These are phyloP conservation scores for Pseudonitzschia multiseries DNA, from an alignment of 108 stramenopile genomes.

Conservation along the genomic window DNA sequence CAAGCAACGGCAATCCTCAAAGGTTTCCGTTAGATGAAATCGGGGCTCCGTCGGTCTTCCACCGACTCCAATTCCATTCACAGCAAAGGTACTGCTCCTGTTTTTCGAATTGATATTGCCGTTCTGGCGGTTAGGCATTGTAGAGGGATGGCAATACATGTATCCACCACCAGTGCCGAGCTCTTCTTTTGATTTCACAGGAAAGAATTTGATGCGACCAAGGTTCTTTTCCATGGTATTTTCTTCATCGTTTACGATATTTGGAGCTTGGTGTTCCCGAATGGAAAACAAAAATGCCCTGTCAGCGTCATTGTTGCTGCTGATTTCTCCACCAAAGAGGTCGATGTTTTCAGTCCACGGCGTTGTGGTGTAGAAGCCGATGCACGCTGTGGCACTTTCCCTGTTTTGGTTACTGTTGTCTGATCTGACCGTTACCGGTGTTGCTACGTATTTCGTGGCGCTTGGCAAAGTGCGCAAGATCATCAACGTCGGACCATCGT, in stretches of 20 bases:
- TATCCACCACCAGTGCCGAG: conserved; percentile 11
- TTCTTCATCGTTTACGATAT: background rate
- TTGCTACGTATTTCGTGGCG: background rate
- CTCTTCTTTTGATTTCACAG: conserved; percentile 22
- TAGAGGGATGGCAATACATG: conserved; percentile 54
- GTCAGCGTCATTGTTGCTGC: background rate
- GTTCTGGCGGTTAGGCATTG: background rate
- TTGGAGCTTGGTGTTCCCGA: background rate
- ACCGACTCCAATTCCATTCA: conserved; percentile 37
- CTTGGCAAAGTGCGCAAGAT: conserved; percentile 34
- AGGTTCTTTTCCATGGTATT: conserved; percentile 15
- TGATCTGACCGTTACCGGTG: background rate
- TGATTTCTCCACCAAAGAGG: background rate
- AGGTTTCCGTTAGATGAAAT: conserved; percentile 42
- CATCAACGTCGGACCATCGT: conserved; percentile 51
- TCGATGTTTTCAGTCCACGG: conserved; percentile 47
- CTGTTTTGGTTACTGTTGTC: background rate
- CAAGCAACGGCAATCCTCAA: conserved; percentile 46
- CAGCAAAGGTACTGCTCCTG: background rate
- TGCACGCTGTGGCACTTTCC: conserved; percentile 17
- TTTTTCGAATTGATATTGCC: background rate
- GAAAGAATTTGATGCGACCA: conserved; percentile 43
- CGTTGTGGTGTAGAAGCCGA: conserved; percentile 57
- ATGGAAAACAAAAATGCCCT: conserved; percentile 55
- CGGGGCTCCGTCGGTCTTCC: conserved; percentile 33